Base-by-base conservation (phyloP, 1,284 basidiomycete genomes). In the Cutaneotrichosporon cutaneum region DNA sequence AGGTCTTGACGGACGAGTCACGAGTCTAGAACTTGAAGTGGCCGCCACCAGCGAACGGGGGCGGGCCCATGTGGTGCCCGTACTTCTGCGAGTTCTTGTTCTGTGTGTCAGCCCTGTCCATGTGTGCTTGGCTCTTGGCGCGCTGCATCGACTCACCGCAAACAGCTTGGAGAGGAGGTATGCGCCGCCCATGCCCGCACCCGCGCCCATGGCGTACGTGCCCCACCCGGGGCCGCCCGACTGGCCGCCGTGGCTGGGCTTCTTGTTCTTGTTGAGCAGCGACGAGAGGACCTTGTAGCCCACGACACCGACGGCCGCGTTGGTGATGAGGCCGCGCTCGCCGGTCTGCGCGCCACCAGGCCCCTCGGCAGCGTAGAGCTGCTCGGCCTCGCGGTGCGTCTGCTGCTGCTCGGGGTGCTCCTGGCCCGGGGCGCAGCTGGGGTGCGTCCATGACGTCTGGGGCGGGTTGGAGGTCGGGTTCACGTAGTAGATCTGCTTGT, bases 401-500 rank as follows among this genome's bases (percentile, higher is more conserved):
- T 54, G 52, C 30, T 24, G 42, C 57, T 73, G 71, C 57, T 73
- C 72, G 6, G 69, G 66, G 53, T 70, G 68, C 6, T 67, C 58
- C 60, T 72, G 54, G 16, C 71, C 71, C 6, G 62, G 59, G 3
- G 61, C 44, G 24, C 54, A 44, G 33, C 53, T 48, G 1, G 72
- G 73, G 59, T 72, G 72, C 8, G 66, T 74, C 71, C 71, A 73
- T 5, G 63, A 60, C 14, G 68, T 72, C n/a, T 68, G 68, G 10
- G 69, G 69, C 7, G 71, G 71, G 42, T 69, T 63, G 6, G 71
- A 58, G 0, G 67, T 64, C 0, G 73, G 69, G 66, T 75, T 75
- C 42, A 74, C 65, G 55, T 74, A 74, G 65, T 68, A 74, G 61
- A 66, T 68, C 2, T 70, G 71, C 54, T 71, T 65, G 63, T 71